Evolutionary conservation across 176 grass and related monocot genomes (phyloP), one percentile per base, ranked within the genome.

Genomic region (Chrysopogon serrulatus): DNA sequence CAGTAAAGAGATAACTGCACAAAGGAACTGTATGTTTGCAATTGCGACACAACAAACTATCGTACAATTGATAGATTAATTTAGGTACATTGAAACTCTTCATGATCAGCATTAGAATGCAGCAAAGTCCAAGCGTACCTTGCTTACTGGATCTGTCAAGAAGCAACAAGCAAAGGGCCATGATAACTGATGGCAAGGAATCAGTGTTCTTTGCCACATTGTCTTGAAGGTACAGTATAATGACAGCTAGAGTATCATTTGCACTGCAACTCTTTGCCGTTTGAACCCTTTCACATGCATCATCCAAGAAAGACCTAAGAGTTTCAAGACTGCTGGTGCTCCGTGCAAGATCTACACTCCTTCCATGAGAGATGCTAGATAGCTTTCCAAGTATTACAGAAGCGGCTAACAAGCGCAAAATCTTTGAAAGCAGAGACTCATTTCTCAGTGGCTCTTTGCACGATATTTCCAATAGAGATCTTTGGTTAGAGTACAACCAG

Each of bases 331-430:
- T 61, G 54, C 69, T 82, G 64, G 79, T 66, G 80, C 43, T 87
- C 65, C 15, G 49, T 45, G 72, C 79, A 90, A 82, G 69, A 83
- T 80, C 71, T 88, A 47, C 74, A 15, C 49, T 87, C 59, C 65
- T 90, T 83, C 85, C 83, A 81, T 76, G 77, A 88, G 66, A 80
- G 33, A 77, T 40, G 35, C 73, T 71, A 44, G 88, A 95, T 78
- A 93, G 91, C 57, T 47, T 93, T 63, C 95, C 92, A 61, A 98
- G 82, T 82, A 98, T 98, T 44, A 98, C 69, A 1, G 95, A 98
- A 90, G 95, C 92, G 44, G 81, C 88, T 86, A 90, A 63, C 92
- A 89, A 93, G 43, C 92, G 81, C 87, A 98, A 84, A 49, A 91
- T 82, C 77, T 98, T 98, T 34, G 92, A 84, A 56, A 91, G 80